These are phyloP conservation scores for Sarocladium brachiariae DNA, from an alignment of 2,329 filamentous ascomycete genomes.

Conservation along the genomic window DNA sequence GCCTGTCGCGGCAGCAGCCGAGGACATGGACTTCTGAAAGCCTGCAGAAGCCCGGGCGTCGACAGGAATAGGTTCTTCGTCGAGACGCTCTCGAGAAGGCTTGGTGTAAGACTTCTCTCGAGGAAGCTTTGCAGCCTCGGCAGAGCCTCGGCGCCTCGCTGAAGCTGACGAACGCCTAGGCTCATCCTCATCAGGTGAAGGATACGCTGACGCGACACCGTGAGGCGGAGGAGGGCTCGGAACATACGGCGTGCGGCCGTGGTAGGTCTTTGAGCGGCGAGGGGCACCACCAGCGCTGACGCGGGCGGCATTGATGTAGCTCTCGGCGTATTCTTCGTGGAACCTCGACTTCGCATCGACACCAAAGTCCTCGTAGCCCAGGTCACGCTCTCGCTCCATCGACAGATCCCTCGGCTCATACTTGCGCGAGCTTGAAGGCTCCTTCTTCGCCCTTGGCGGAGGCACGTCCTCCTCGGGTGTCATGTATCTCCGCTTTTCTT, in stretches of 20 bases:
- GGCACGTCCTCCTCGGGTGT: slow-evolving; percentile 20
- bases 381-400: slow-evolving; percentile 20
- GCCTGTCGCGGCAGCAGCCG: slow-evolving; percentile 11
- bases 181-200: slow-evolving; percentile 24
- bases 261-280: slow-evolving; percentile 17
- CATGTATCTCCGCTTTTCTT: slow-evolving; percentile 24
- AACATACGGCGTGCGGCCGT: slow-evolving; percentile 13
- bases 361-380: neutral
- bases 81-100: slow-evolving; percentile 25
- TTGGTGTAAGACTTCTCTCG: slow-evolving; percentile 25
- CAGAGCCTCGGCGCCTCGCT: slow-evolving; percentile 24
- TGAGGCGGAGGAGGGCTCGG: slow-evolving; percentile 11
- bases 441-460: slow-evolving; percentile 30
- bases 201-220: slow-evolving; percentile 20
- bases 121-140: slow-evolving; percentile 17
- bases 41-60: slow-evolving; percentile 20
- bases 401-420: slow-evolving; percentile 23
- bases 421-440: slow-evolving; percentile 23
- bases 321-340: slow-evolving; percentile 17
- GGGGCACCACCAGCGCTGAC: slow-evolving; percentile 17
- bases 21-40: slow-evolving; percentile 4
- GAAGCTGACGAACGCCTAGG: slow-evolving; percentile 25
- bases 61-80: slow-evolving; percentile 22
- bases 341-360: neutral
- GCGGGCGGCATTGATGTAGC: slow-evolving; percentile 27